Conservation (phyloP, 148 eudicot species). For the Chenopodium album region DNA sequence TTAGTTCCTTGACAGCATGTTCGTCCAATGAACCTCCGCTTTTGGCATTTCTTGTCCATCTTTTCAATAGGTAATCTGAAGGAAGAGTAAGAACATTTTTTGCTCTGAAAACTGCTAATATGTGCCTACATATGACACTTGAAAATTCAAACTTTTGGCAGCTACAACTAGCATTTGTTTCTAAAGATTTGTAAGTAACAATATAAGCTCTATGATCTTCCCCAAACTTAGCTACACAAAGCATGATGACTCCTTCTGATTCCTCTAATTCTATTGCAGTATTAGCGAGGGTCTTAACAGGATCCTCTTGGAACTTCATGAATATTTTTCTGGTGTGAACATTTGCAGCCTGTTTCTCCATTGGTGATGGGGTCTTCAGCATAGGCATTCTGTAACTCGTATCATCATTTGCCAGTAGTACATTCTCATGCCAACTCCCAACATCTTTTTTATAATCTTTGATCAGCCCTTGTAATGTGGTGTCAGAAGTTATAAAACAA, state of each 20-base stretch:
- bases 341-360: too few relatives aligned
- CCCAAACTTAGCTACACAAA: too few relatives aligned
- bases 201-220: too few relatives aligned
- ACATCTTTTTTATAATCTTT: conserved; percentile 29
- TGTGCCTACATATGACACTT: conserved; percentile 45
- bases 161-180: conserved; percentile 38
- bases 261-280: too few relatives aligned
- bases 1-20: conserved; percentile 20
- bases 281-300: too few relatives aligned
- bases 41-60: conserved; percentile 47
- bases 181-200: not conserved
- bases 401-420: too few relatives aligned
- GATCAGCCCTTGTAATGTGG: conserved; percentile 33
- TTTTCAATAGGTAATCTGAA: conserved; percentile 33
- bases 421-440: too few relatives aligned
- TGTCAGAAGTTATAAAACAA: conserved; percentile 34
- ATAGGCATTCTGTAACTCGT: too few relatives aligned
- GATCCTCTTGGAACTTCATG: too few relatives aligned
- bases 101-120: conserved; percentile 41
- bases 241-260: too few relatives aligned
- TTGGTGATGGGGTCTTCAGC: too few relatives aligned
- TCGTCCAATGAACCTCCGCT: conserved; percentile 25
- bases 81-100: conserved; percentile 44
- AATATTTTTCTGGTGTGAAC: too few relatives aligned
- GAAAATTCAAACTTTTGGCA: conserved; percentile 50